These are phyloP conservation scores for Calonectria crousiana DNA, from an alignment of 2,329 filamentous ascomycete genomes.

Conservation along the genomic window DNA sequence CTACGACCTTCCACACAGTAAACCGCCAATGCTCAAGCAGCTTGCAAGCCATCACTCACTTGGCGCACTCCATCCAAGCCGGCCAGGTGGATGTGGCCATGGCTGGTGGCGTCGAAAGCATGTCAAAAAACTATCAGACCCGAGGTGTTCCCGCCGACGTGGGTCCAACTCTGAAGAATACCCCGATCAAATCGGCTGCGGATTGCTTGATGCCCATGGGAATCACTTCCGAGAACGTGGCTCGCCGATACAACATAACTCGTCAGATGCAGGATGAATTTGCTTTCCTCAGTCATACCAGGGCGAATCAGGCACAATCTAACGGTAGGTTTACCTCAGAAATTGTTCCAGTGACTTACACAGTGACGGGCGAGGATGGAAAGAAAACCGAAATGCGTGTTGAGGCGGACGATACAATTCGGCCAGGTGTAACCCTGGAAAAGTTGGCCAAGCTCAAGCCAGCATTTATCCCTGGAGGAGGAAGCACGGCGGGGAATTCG, in stretches of 20 bases:
- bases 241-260: neutral
- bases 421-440: neutral
- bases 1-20: neutral
- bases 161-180: neutral
- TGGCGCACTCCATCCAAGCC: neutral
- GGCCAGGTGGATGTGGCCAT: neutral
- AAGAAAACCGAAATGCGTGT: neutral
- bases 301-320: neutral
- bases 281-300: neutral
- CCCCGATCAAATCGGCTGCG: neutral
- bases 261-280: conserved; percentile 2
- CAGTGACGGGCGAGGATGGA: neutral
- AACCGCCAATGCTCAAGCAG: neutral
- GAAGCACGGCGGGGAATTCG: neutral
- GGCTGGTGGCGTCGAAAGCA: neutral
- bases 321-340: neutral
- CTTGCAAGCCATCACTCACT: neutral
- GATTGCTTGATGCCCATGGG: neutral
- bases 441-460: neutral
- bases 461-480: neutral
- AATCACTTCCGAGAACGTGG: neutral
- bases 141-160: neutral
- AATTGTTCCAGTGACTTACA: neutral
- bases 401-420: neutral
- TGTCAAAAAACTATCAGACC: neutral